These are phyloP conservation scores for Hansenula lynferdii DNA, from an alignment of 1,139 yeast species.

Conservation along the genomic window DNA sequence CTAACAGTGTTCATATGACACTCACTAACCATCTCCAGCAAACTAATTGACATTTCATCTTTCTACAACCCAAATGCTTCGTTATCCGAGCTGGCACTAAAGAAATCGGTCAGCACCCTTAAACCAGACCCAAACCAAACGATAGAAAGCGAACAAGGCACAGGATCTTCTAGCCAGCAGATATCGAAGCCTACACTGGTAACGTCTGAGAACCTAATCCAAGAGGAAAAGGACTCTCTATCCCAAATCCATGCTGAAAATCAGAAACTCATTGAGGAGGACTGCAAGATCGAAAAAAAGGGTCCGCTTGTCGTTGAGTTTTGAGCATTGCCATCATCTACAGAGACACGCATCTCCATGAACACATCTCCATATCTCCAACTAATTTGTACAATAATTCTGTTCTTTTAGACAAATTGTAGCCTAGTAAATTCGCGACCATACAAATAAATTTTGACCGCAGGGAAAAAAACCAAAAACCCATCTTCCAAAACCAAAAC, in stretches of 20 bases:
- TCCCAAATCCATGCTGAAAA: slow-evolving; percentile 5
- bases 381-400: no score
- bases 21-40: neutral
- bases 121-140: slow-evolving; percentile 18
- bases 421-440: no score
- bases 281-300: slow-evolving; percentile 10
- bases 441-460: no score
- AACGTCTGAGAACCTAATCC: neutral
- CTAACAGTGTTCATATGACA: no score
- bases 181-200: neutral
- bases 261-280: slow-evolving; percentile 21
- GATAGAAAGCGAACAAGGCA: neutral
- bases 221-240: slow-evolving; percentile 7
- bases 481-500: neutral
- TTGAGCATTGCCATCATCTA: neutral
- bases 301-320: slow-evolving; percentile 9
- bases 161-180: neutral
- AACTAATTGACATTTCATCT: slow-evolving; percentile 6
- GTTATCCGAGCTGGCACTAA: slow-evolving; percentile 19
- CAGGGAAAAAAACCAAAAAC: neutral
- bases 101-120: slow-evolving; percentile 6
- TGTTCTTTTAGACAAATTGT: no score
- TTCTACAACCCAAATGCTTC: slow-evolving; percentile 20
- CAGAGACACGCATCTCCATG: no score
- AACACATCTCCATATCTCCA: no score